These are phyloP conservation scores for Pleurotus tuoliensis DNA, from an alignment of 768 basidiomycete species.

Conservation along the genomic window DNA sequence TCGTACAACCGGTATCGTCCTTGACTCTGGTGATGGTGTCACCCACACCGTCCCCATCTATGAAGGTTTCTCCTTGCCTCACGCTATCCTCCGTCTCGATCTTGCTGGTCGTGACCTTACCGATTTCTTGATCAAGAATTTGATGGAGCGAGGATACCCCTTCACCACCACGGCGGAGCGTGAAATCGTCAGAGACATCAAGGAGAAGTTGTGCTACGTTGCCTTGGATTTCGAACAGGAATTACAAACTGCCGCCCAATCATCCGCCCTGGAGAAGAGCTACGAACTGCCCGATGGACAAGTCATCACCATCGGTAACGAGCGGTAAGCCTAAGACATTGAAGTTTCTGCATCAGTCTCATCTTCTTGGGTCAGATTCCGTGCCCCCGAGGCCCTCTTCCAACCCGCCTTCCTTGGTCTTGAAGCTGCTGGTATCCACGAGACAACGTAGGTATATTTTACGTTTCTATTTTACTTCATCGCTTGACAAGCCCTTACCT, in stretches of 20 bases:
- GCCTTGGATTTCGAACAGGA: conserved; percentile 94
- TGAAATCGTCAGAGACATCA: conserved; percentile 96
- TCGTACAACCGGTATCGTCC: conserved; percentile 91
- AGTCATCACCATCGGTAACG: conserved; percentile 92
- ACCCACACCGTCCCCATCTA: conserved; percentile 96
- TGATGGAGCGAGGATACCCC: conserved; percentile 88
- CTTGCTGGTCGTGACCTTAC: conserved; percentile 92
- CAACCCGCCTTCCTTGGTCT: conserved; percentile 88
- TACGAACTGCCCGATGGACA: conserved; percentile 93
- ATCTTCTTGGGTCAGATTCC: conserved; percentile 63
- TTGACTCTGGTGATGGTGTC: conserved; percentile 96
- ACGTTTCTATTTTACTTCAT: conserved; percentile 28
- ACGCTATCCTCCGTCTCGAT: conserved; percentile 91
- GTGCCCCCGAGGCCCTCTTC: conserved; percentile 92
- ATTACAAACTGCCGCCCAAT: conserved; percentile 85
- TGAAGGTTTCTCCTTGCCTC: conserved; percentile 89
- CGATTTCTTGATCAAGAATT: conserved; percentile 74
- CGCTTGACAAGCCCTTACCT: not conserved
- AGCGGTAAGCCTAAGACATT: conserved; percentile 72
- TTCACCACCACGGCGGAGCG: conserved; percentile 93
- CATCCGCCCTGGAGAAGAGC: conserved; percentile 86
- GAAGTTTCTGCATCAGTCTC: conserved; percentile 40
- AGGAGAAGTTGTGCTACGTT: conserved; percentile 96
- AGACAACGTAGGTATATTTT: conserved; percentile 59
- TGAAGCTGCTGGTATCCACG: conserved; percentile 89